Conservation (phyloP, 2,329 filamentous ascomycete species). For the Endothia cerciana region DNA sequence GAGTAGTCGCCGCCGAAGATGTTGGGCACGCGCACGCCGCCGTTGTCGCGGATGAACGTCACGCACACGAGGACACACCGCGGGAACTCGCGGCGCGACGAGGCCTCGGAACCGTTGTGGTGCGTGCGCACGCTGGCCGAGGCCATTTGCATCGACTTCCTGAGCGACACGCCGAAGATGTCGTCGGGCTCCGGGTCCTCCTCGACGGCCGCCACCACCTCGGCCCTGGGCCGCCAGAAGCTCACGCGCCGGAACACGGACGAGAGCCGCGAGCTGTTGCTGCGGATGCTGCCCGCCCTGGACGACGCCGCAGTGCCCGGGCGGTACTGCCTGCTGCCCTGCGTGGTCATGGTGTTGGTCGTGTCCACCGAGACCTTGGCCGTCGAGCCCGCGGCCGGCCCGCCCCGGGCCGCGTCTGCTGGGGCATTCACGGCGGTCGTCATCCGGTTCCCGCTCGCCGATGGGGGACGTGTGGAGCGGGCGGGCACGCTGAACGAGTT, state of each 20-base stretch:
- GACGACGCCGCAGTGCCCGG: slow-evolving; percentile 10
- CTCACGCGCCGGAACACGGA: slow-evolving; percentile 40
- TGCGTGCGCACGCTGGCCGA: slow-evolving; percentile 44
- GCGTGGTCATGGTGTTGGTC: slow-evolving; percentile 3
- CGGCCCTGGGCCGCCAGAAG: slow-evolving; percentile 33
- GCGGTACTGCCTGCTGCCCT: neutral
- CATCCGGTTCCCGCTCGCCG: neutral
- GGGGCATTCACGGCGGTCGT: neutral
- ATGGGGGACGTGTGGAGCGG: slow-evolving; percentile 16
- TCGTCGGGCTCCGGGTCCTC: slow-evolving; percentile 36
- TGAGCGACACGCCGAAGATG: slow-evolving; percentile 46
- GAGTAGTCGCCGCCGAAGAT: slow-evolving; percentile 41
- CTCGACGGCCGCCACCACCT: slow-evolving; percentile 26
- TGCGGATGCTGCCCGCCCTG: slow-evolving; percentile 25
- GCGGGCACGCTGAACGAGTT: slow-evolving; percentile 26
- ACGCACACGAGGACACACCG: slow-evolving; percentile 47
- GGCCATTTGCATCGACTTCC: slow-evolving; percentile 45
- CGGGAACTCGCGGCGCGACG: slow-evolving; percentile 46
- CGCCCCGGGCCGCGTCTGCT: neutral
- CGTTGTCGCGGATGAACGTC: slow-evolving; percentile 41
- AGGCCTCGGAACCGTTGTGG: slow-evolving; percentile 41
- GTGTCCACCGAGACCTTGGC: slow-evolving; percentile 15
- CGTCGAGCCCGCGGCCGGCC: neutral
- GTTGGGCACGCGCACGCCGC: slow-evolving; percentile 41
- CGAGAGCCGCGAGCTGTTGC: slow-evolving; percentile 34